These are phyloP conservation scores for Colletotrichum plurivorum DNA, from an alignment of 2,329 filamentous ascomycete genomes.

Conservation along the genomic window DNA sequence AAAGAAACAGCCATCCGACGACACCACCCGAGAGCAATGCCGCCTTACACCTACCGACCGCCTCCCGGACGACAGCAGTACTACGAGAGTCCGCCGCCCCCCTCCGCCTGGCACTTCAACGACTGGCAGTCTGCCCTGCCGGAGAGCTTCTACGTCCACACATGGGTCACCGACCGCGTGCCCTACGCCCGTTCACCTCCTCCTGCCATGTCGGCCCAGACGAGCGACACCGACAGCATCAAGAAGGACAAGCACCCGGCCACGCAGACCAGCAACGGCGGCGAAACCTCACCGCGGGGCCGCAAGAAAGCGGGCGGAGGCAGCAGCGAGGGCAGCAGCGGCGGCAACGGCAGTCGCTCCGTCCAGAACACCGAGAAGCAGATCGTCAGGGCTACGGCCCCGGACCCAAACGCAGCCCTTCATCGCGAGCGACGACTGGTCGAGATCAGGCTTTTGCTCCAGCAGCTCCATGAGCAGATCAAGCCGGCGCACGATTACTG, in stretches of 20 bases:
- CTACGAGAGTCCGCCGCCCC: conserved; percentile 1
- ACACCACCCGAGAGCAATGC: neutral
- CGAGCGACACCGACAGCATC: neutral
- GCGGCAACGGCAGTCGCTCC: neutral
- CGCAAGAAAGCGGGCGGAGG: conserved; percentile 4
- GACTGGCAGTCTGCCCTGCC: conserved; percentile 2
- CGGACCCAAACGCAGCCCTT: neutral
- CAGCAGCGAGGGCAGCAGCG: neutral
- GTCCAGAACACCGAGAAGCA: conserved; percentile 1
- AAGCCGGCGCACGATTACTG: conserved; percentile 25
- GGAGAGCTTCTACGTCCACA: conserved; percentile 2
- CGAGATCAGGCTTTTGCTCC: conserved; percentile 20
- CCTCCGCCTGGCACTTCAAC: conserved; percentile 5
- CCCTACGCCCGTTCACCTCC: conserved; percentile 12
- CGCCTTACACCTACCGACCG: conserved; percentile 8
- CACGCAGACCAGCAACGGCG: neutral
- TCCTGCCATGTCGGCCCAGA: neutral
- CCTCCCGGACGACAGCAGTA: conserved; percentile 5
- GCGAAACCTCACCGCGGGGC: neutral
- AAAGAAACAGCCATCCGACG: too few relatives aligned
- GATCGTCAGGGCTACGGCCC: neutral
- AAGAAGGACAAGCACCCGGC: neutral
- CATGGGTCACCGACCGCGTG: neutral
- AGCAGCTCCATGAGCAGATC: conserved; percentile 21
- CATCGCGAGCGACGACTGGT: conserved; percentile 19